Percentiles rank a stretch among this genome's conserved stretches.
phyloP scores from a whole-genome alignment of 345 rosid genomes.

The Eucalyptus sideroxylon region DNA sequence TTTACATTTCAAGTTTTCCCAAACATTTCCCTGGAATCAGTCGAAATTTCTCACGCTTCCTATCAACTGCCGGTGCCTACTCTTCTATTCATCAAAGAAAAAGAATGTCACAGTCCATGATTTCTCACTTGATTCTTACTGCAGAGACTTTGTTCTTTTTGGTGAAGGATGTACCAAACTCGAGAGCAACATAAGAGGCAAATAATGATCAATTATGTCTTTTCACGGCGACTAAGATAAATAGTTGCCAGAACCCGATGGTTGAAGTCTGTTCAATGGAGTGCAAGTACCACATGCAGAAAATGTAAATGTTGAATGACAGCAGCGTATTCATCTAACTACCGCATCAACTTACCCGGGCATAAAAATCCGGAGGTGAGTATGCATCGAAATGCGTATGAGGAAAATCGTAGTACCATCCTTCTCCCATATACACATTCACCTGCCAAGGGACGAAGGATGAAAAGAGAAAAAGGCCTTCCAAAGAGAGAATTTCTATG shows the following conservation, averaged over 20 bases:
- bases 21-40: background rate
- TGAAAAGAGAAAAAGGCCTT: background rate
- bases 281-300: background rate
- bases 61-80: background rate
- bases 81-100: background rate
- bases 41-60: background rate
- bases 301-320: background rate
- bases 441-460: conserved; percentile 1
- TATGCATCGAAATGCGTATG: conserved; percentile 22
- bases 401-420: conserved; percentile 24
- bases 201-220: background rate
- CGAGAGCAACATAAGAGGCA: background rate
- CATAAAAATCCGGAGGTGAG: conserved; percentile 31
- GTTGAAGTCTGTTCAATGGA: background rate
- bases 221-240: background rate
- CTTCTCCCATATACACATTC: conserved; percentile 31
- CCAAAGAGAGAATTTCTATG: background rate
- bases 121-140: background rate
- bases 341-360: conserved; percentile 5
- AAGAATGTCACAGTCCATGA: background rate
- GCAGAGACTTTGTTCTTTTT: background rate
- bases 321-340: background rate
- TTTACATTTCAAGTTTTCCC: background rate
- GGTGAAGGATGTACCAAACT: background rate
- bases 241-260: background rate